Percentiles rank a stretch among this genome's conserved stretches.
phyloP scores from a whole-genome alignment of 2,329 filamentous ascomycete genomes.

The Trichoderma polysporum region DNA sequence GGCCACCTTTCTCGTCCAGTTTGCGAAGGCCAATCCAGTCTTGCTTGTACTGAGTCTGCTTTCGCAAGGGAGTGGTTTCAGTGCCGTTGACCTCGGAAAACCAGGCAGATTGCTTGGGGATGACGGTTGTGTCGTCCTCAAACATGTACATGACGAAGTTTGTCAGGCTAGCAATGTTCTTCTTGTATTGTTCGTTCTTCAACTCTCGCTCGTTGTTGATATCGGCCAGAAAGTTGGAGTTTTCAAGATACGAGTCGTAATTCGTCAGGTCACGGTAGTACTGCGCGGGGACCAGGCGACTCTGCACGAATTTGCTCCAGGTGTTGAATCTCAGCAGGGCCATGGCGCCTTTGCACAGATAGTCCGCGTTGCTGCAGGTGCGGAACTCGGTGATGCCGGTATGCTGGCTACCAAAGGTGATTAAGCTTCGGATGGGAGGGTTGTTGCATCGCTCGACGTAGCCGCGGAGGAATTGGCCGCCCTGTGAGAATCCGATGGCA shows the following conservation, averaged over 20 bases:
- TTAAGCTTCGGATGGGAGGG: conserved; percentile 71
- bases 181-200: conserved; percentile 74
- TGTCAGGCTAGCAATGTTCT: conserved; percentile 67
- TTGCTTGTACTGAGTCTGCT: conserved; percentile 75
- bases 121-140: conserved; percentile 77
- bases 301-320: conserved; percentile 77
- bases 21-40: conserved; percentile 88
- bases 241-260: conserved; percentile 70
- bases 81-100: conserved; percentile 82
- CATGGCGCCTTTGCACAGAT: conserved; percentile 78
- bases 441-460: conserved; percentile 84
- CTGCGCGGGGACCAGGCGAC: conserved; percentile 82
- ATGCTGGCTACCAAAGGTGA: conserved; percentile 90
- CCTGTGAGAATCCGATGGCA: conserved; percentile 92
- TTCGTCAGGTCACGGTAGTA: conserved; percentile 79
- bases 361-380: conserved; percentile 68
- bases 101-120: conserved; percentile 89
- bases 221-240: conserved; percentile 88
- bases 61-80: conserved; percentile 64
- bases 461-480: conserved; percentile 90
- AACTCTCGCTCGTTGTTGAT: conserved; percentile 84
- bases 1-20: conserved; percentile 74
- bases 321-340: conserved; percentile 75
- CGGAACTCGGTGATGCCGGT: conserved; percentile 87
- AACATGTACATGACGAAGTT: conserved; percentile 91